A percentile compares a stretch with the other conserved stretches of the same genome.
Conservation (phyloP, 805 yeast species). For the Metschnikowia rubicola region DNA sequence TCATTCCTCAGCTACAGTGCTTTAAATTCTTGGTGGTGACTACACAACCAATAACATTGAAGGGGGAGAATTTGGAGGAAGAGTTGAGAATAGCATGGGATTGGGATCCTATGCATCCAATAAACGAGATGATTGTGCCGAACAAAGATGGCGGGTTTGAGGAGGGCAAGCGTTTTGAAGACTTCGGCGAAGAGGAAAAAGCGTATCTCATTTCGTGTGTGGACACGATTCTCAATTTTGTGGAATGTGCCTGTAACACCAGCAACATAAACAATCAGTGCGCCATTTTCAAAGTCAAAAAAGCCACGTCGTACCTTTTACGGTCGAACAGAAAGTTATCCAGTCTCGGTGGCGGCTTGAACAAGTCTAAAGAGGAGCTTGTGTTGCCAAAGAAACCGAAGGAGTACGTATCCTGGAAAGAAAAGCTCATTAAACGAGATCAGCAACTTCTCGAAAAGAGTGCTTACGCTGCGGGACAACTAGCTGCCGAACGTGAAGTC, state of each 20-base stretch:
- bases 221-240: constrained; percentile 57
- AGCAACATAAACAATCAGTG: constrained; percentile 44
- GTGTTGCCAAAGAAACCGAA: constrained; percentile 29
- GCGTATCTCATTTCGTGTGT: constrained; percentile 56
- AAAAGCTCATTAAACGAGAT: constrained; percentile 31
- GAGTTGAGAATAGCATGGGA: constrained; percentile 84
- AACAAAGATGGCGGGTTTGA: constrained; percentile 15
- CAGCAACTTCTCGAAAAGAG: constrained; percentile 6
- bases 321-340: constrained; percentile 56
- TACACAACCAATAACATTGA: constrained; percentile 44
- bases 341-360: constrained; percentile 33
- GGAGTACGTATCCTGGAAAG: constrained; percentile 37
- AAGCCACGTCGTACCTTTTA: constrained; percentile 55
- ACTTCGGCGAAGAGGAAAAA: constrained; percentile 50
- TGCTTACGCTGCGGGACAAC: constrained; percentile 1
- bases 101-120: constrained; percentile 82
- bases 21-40: constrained; percentile 58
- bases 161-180: constrained; percentile 49
- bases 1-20: constrained; percentile 35
- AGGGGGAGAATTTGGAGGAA: constrained; percentile 33
- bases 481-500: not conserved
- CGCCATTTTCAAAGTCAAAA: constrained; percentile 55
- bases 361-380: constrained; percentile 38
- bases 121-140: constrained; percentile 45
- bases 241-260: constrained; percentile 61